Base-by-base conservation (phyloP, 108 stramenopile genomes). In the Skeletonema marinoi region DNA sequence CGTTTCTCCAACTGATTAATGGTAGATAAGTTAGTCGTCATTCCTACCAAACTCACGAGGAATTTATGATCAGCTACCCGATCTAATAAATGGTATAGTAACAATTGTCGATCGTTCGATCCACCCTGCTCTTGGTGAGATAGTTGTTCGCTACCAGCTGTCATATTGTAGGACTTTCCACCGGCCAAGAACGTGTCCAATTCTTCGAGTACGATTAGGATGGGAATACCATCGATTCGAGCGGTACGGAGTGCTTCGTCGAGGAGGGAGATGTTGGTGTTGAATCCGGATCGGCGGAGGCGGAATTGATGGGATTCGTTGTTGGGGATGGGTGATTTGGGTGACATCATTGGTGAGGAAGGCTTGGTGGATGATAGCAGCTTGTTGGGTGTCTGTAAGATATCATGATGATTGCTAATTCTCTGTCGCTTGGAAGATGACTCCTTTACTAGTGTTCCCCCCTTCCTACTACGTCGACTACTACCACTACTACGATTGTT, bases 41-140 rank as follows among this genome's bases (percentile, higher is more conserved):
- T 74, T 0, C 93, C 95, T 39, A 96, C 83, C 14, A 96, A 65
- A 39, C 85, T 79, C 4, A 96, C 70, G 13, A 82, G 74, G 31
- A 84, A 90, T 10, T 88, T 87, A 36, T 85, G 87, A 41, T 86
- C 85, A 0, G 93, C 90, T 19, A 93, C 92, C 21, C 95, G 84
- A 77, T 96, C 95, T 62, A 96, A 71, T 19, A 96, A 68, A 76
- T 96, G 92, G 78, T 96, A 96, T 32, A 96, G 70, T 10, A 96
- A 76, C 59, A 96, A 62, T 59, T 96, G 91, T 72, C 90, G 73
- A 66, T 91, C 80, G 30, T 66, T 79, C 11, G 42, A 68, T 8
- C 71, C 76, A 21, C 67, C 51, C 6, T 59, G 48, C 6, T 66
- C 30, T 29, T 66, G 72, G 3, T 38, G 73, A 66, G 73, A 60